Conservation (phyloP, 495 filamentous ascomycete species). For the Cercophora sp. region DNA sequence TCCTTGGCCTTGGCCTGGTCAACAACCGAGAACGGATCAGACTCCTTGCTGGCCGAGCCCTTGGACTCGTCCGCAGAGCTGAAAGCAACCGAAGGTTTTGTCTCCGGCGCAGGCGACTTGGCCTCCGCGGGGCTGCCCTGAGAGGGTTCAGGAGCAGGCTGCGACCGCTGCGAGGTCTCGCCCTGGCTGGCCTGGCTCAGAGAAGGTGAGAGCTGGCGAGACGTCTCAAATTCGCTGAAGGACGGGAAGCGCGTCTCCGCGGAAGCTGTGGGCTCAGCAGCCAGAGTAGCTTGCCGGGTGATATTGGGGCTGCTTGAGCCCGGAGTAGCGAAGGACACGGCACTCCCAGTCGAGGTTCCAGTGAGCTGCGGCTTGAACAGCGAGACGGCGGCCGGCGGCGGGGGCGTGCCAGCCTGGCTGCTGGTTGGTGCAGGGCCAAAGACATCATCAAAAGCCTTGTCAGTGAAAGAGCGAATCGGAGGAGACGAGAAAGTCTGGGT, state of each 20-base stretch:
- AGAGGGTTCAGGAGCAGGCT: constrained; percentile 28
- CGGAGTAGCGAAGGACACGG: constrained; percentile 51
- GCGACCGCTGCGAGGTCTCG: constrained; percentile 56
- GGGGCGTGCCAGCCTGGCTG: constrained; percentile 39
- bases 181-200: constrained; percentile 69
- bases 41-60: constrained; percentile 13
- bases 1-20: constrained; percentile 62
- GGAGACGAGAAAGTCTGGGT: constrained; percentile 50
- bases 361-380: constrained; percentile 65
- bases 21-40: constrained; percentile 54
- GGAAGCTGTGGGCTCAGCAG: constrained; percentile 54
- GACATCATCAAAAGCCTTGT: constrained; percentile 80
- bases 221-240: constrained; percentile 73
- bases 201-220: constrained; percentile 77
- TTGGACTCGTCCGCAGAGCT: constrained; percentile 16
- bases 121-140: constrained; percentile 17
- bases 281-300: constrained; percentile 42
- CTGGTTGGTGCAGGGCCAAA: constrained; percentile 60
- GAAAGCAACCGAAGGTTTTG: constrained; percentile 21
- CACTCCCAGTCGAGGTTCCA: constrained; percentile 46
- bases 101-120: constrained; percentile 29
- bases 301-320: constrained; percentile 53
- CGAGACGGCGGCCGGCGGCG: constrained; percentile 54
- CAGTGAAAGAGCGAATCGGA: constrained; percentile 44
- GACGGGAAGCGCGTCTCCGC: constrained; percentile 67